Conservation (phyloP, 106 monocot genomes). For the Phalaenopsis aphrodite region DNA sequence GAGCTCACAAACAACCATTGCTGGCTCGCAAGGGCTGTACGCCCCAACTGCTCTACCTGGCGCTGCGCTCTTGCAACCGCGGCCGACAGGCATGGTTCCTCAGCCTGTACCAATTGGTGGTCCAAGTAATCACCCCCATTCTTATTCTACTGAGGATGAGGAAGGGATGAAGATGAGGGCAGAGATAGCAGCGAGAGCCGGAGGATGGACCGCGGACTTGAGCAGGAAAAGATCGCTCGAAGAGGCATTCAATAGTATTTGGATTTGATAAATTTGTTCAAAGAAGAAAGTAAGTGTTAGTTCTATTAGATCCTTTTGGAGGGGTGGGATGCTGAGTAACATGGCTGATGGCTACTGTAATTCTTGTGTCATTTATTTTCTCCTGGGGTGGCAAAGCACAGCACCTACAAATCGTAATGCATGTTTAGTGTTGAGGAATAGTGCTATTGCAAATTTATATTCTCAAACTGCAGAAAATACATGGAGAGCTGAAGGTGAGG, state of each 20-base stretch:
- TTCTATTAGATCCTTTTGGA: no score
- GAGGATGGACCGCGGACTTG: conserved; percentile 74
- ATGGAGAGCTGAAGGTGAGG: no score
- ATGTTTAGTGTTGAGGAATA: no score
- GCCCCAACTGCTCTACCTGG: conserved; percentile 56
- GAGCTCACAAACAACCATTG: conserved; percentile 18
- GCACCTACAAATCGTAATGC: no score
- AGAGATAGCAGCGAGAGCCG: conserved; percentile 61
- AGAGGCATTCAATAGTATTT: conserved; percentile 84
- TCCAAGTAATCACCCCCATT: conserved; percentile 27
- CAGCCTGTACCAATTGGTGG: conserved; percentile 52
- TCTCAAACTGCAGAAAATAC: no score
- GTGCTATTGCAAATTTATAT: no score
- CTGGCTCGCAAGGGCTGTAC: conserved; percentile 56
- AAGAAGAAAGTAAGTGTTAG: not conserved
- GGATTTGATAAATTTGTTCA: conserved; percentile 25
- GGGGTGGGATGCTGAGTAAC: no score
- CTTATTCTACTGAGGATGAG: conserved; percentile 46
- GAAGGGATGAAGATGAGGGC: conserved; percentile 49
- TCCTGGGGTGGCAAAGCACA: no score
- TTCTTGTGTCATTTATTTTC: no score
- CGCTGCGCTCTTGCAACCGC: conserved; percentile 48
- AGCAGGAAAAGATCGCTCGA: conserved; percentile 70
- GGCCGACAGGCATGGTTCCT: conserved; percentile 51
- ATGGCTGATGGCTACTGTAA: no score